Conservation (phyloP, 2,329 filamentous ascomycete species). For the Ophiocordyceps robertsii region DNA sequence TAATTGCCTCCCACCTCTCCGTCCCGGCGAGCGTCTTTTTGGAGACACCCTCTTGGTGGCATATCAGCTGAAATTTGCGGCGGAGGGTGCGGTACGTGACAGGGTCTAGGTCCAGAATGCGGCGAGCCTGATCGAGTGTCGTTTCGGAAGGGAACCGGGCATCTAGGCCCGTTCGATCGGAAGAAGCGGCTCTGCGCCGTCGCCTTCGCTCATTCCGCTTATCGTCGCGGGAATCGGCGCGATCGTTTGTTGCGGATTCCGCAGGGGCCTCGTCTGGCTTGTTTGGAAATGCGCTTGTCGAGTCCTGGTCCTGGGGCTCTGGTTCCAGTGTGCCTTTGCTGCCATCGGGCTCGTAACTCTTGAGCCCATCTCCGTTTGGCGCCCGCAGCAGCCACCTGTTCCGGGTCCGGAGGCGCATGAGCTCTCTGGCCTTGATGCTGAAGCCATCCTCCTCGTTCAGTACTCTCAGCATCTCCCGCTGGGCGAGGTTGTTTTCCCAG, state of each 20-base stretch:
- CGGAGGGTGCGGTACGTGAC: slow-evolving; percentile 51
- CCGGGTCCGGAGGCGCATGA: slow-evolving; percentile 55
- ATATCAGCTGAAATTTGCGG: slow-evolving; percentile 56
- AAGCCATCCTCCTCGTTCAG: slow-evolving; percentile 59
- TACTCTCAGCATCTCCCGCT: slow-evolving; percentile 59
- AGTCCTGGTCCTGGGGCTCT: no score
- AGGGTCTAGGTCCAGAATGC: slow-evolving; percentile 51
- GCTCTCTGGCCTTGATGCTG: slow-evolving; percentile 55
- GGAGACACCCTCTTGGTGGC: slow-evolving; percentile 49
- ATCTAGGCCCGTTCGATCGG: neutral
- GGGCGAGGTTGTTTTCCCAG: slow-evolving; percentile 61
- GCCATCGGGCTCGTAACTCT: slow-evolving; percentile 6
- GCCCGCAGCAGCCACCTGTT: slow-evolving; percentile 55
- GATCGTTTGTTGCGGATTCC: neutral
- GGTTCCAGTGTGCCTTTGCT: neutral
- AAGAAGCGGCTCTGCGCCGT: slow-evolving; percentile 15
- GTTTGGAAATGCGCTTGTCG: neutral
- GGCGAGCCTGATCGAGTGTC: slow-evolving; percentile 66
- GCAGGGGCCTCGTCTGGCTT: neutral
- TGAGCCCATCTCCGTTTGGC: slow-evolving; percentile 41
- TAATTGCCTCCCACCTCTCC: slow-evolving; percentile 59
- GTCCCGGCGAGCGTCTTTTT: slow-evolving; percentile 67
- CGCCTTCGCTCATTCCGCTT: slow-evolving; percentile 34
- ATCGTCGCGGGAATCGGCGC: neutral
- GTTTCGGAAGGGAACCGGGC: slow-evolving; percentile 73